phyloP scores from a whole-genome alignment of 2,329 filamentous ascomycete genomes.

The Plectosphaerella cucumerina region DNA sequence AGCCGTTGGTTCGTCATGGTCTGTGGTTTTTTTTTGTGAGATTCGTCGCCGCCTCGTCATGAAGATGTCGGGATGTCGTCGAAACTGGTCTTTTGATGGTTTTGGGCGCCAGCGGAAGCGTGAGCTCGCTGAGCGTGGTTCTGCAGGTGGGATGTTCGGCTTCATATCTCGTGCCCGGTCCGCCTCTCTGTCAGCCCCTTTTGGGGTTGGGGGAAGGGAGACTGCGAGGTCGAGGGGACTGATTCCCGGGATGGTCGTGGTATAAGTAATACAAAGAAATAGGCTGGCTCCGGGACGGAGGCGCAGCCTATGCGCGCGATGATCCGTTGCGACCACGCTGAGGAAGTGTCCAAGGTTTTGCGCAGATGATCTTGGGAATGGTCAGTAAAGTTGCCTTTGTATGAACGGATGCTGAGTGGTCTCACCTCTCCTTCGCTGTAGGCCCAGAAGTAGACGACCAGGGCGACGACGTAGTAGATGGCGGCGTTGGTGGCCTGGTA shows the following conservation, averaged over 20 bases:
- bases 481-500: constrained; percentile 93
- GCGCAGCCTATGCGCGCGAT: constrained; percentile 1
- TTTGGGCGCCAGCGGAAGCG: neutral
- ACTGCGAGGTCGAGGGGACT: constrained; percentile 3
- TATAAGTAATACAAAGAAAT: constrained; percentile 1
- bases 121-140: neutral
- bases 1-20: neutral
- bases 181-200: constrained; percentile 3
- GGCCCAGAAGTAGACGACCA: constrained; percentile 91
- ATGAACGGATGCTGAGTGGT: neutral
- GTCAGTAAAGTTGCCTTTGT: neutral
- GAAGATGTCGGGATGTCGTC: neutral
- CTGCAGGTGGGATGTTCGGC: neutral
- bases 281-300: neutral
- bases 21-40: neutral
- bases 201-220: neutral
- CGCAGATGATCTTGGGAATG: constrained; percentile 13
- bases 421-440: constrained; percentile 95
- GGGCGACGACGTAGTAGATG: constrained; percentile 84
- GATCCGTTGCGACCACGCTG: constrained; percentile 37
- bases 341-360: constrained; percentile 66
- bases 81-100: neutral
- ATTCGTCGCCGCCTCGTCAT: neutral
- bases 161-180: neutral
- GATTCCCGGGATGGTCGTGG: neutral